phyloP scores from a whole-genome alignment of 1,284 basidiomycete genomes.

The Neotropicomus parvogracilis region DNA sequence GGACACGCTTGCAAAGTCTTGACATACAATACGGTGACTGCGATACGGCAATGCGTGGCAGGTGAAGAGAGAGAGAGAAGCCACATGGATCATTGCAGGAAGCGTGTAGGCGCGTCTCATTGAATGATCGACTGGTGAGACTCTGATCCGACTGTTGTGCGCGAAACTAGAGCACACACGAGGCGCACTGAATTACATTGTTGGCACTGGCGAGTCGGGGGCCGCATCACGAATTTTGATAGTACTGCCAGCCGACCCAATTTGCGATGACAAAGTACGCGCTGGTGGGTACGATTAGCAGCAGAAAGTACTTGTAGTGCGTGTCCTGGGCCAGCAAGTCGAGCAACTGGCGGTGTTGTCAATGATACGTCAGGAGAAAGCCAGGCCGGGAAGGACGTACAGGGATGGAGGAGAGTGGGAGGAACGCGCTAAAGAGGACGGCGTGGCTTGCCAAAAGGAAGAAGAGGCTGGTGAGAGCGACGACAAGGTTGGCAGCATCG shows the following conservation, averaged over 20 bases:
- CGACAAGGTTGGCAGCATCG: slow-evolving; percentile 47
- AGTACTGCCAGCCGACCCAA: slow-evolving; percentile 97
- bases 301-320: slow-evolving; percentile 86
- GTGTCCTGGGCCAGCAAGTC: slow-evolving; percentile 63
- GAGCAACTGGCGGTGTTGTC: slow-evolving; percentile 48
- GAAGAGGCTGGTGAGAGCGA: slow-evolving; percentile 48
- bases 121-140: slow-evolving; percentile 21
- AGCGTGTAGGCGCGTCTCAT: slow-evolving; percentile 18
- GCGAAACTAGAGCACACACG: slow-evolving; percentile 18
- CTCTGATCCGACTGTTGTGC: slow-evolving; percentile 22
- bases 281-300: slow-evolving; percentile 77
- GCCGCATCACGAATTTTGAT: slow-evolving; percentile 68
- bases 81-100: slow-evolving; percentile 28
- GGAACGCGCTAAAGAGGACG: slow-evolving; percentile 60
- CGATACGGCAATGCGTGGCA: slow-evolving; percentile 13
- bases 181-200: slow-evolving; percentile 24
- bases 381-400: slow-evolving; percentile 37
- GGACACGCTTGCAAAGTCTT: slow-evolving; percentile 15
- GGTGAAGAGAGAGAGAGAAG: slow-evolving; percentile 6
- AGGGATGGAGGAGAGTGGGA: slow-evolving; percentile 48
- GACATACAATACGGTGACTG: neutral
- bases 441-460: slow-evolving; percentile 60
- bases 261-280: slow-evolving; percentile 92
- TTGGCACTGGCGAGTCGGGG: slow-evolving; percentile 9
- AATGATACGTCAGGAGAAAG: slow-evolving; percentile 16